Conservation (phyloP, 192 early-diverging fungal species). For the Linnemannia elongata region DNA sequence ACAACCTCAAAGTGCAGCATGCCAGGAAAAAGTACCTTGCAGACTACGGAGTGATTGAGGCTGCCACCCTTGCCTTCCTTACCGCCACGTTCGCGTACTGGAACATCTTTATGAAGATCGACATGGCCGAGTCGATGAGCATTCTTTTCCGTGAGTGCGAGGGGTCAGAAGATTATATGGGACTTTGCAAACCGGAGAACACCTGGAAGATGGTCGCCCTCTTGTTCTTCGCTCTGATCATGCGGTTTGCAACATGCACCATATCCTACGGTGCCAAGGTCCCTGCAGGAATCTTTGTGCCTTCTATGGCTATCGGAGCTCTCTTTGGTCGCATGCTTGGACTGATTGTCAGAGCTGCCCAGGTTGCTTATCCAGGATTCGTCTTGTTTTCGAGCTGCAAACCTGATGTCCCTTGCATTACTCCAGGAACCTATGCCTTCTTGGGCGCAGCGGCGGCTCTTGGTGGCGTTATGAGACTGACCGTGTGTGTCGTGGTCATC, state of each 20-base stretch:
- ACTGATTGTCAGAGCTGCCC: slow-evolving; percentile 79
- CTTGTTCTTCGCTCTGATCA: slow-evolving; percentile 37
- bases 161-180: slow-evolving; percentile 69
- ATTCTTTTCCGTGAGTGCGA: slow-evolving; percentile 82
- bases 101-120: slow-evolving; percentile 84
- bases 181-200: slow-evolving; percentile 70
- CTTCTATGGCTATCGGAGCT: slow-evolving; percentile 95
- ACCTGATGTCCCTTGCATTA: slow-evolving; percentile 86
- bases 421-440: slow-evolving; percentile 95
- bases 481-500: slow-evolving; percentile 91
- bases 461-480: slow-evolving; percentile 62
- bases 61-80: slow-evolving; percentile 69
- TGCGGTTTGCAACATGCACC: slow-evolving; percentile 35
- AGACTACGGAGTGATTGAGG: slow-evolving; percentile 77
- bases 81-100: slow-evolving; percentile 78
- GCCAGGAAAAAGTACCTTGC: slow-evolving; percentile 79
- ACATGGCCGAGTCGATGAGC: slow-evolving; percentile 88
- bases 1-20: slow-evolving; percentile 77
- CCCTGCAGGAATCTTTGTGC: slow-evolving; percentile 95
- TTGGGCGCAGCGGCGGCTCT: slow-evolving; percentile 93
- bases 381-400: slow-evolving; percentile 83
- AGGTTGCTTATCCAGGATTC: slow-evolving; percentile 71
- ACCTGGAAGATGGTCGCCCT: slow-evolving; percentile 49
- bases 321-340: slow-evolving; percentile 93
- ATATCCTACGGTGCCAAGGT: slow-evolving; percentile 65